A percentile compares a stretch with the other conserved stretches of the same genome.
Conservation (phyloP, 805 yeast genomes). For the Barnettozyma botsteinii region DNA sequence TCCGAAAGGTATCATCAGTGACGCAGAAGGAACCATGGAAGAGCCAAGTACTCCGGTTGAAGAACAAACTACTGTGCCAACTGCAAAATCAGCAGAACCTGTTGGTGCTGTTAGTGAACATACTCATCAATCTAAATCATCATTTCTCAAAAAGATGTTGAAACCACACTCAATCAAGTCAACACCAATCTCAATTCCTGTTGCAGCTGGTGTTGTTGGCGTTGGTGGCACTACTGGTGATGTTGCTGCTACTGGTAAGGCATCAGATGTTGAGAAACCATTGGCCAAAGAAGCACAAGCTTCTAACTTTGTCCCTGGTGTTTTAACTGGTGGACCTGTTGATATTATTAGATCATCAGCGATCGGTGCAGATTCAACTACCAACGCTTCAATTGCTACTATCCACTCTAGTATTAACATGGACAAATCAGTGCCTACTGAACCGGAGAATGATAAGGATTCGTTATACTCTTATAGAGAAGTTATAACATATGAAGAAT, state of each 20-base stretch:
- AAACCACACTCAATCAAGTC: conserved; percentile 7
- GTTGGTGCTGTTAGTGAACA: too few species aligned
- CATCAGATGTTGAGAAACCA: not conserved
- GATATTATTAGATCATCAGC: not conserved
- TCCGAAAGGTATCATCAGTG: too few species aligned
- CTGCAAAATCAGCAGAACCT: not conserved
- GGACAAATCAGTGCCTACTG: conserved; percentile 2
- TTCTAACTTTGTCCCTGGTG: too few species aligned
- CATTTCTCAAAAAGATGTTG: conserved; percentile 11
- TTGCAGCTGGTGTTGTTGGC: conserved; percentile 1
- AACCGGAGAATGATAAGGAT: not conserved
- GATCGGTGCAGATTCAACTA: conserved; percentile 7
- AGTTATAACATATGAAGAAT: conserved; percentile 18
- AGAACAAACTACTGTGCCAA: not conserved
- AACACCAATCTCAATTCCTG: conserved; percentile 3
- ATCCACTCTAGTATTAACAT: conserved; percentile 3
- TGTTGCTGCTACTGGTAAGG: not conserved
- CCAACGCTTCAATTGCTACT: conserved; percentile 7
- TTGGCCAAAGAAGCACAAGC: conserved; percentile 2
- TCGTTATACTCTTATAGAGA: conserved; percentile 22
- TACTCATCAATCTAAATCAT: not conserved
- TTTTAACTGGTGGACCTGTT: not conserved
- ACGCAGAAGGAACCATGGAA: not conserved
- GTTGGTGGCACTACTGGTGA: not conserved
- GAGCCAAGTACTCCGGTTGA: conserved; percentile 7